Evolutionary conservation across 768 basidiomycete species (phyloP), one percentile per base, ranked within the genome.

Genomic region (Rhizopogon vulgaris): DNA sequence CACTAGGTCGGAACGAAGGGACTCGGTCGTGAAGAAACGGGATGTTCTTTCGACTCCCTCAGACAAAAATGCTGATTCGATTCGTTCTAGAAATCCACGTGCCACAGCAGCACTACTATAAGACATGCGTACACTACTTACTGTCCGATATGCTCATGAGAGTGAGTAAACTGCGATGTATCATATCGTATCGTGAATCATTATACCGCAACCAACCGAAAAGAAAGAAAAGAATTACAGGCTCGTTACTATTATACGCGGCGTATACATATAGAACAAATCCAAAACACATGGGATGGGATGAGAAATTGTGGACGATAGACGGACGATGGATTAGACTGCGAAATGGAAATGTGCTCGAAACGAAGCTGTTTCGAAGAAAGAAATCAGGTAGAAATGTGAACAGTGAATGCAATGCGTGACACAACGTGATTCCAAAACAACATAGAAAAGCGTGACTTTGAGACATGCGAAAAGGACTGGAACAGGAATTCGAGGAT

Each of bases 241-340:
- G 43, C 30, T 45, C 43, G 30, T 45, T 45, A 43, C 42, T 28
- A 45, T 45, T 45, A 45, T 45, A 45, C 8, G 28, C 28, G 28
- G 43, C 8, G 43, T 45, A 45, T 45, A 45, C 30, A 45, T 45
- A 45, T 45, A 45, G 30, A 9, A 45, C 43, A 30, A 10, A 30
- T 22, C 22, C 22, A 30, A 30, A 30, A 30, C 22, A 22, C 22
- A 22, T 22, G 22, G 22, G 22, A 22, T 22, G 22, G 22, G 22
- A 22, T 22, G 22, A 10, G 28, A 45, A 28, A 32, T 18, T 4
- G 6, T 6, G 30, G 18, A 28, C 27, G 18, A 30, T 30, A 15
- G 12, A 30, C 30, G 42, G 27, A 43, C 9, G 17, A 30, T 45
- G 43, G 14, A 45, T 45, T 45, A 45, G 28, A 45, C n/a, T 42